These are phyloP conservation scores for Biscogniauxia mediterranea DNA, from an alignment of 2,329 filamentous ascomycete species.

Conservation along the genomic window DNA sequence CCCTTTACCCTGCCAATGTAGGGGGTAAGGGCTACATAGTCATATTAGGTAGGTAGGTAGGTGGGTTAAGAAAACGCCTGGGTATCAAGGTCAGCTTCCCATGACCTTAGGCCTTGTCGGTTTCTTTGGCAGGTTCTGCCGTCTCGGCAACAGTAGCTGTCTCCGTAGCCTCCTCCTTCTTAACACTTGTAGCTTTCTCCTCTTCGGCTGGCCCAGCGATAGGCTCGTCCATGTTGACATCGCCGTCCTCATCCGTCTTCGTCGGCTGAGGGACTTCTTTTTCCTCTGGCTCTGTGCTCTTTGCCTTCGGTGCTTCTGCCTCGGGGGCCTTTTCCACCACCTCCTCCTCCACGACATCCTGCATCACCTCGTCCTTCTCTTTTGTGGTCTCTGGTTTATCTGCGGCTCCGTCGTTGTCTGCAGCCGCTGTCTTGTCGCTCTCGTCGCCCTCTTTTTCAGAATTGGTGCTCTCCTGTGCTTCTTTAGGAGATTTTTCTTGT, in stretches of 20 bases:
- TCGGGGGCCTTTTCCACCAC: conserved; percentile 15
- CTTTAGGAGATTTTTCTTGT: conserved; percentile 24
- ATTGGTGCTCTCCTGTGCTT: conserved; percentile 32
- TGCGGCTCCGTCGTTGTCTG: conserved; percentile 8
- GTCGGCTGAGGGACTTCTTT: conserved; percentile 23
- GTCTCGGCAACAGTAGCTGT: conserved; percentile 9
- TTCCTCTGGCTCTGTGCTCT: conserved; percentile 23
- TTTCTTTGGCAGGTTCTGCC: conserved; percentile 14
- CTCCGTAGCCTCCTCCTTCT: conserved; percentile 16
- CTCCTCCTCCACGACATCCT: conserved; percentile 18
- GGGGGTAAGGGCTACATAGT: not conserved
- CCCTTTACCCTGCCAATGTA: not conserved
- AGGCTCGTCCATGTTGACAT: conserved; percentile 50
- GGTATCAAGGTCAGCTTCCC: conserved; percentile 9
- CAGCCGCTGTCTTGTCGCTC: conserved; percentile 13
- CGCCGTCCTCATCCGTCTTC: conserved; percentile 47
- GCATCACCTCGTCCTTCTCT: conserved; percentile 28
- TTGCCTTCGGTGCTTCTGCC: conserved; percentile 20
- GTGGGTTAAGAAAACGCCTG: conserved; percentile 1
- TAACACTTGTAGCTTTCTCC: conserved; percentile 26
- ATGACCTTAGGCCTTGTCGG: conserved; percentile 13
- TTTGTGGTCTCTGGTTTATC: conserved; percentile 16
- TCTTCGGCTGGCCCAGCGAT: conserved; percentile 38
- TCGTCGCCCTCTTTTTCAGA: conserved; percentile 26
- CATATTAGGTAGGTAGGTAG: conserved; percentile 1